Conservation (phyloP, 495 filamentous ascomycete species). For the Hyaloscypha variabilis region DNA sequence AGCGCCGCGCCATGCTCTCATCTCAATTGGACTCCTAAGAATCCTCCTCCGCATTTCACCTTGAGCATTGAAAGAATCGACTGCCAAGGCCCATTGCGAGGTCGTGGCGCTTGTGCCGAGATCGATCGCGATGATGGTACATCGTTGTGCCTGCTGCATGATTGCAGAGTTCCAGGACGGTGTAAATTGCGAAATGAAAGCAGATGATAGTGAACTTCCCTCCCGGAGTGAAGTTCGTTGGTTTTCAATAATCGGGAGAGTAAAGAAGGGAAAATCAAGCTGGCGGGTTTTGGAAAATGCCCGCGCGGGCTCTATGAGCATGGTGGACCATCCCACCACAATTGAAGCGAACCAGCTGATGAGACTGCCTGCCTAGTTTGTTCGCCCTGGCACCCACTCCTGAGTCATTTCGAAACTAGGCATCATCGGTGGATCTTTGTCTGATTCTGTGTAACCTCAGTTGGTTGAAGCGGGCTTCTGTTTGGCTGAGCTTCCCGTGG, state of each 20-base stretch:
- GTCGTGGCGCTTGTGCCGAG: conserved; percentile 13
- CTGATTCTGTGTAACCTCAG: conserved; percentile 2
- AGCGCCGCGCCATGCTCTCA: conserved; percentile 9
- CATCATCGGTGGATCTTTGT: not conserved
- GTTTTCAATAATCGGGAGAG: too few relatives aligned
- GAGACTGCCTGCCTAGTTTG: not conserved
- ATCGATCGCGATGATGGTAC: conserved; percentile 10
- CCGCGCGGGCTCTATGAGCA: conserved; percentile 2
- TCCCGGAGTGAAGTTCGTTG: too few relatives aligned
- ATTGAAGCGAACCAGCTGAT: not conserved
- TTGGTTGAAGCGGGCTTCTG: conserved; percentile 7
- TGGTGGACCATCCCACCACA: not conserved
- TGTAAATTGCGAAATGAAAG: not conserved
- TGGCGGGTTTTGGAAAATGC: conserved; percentile 1
- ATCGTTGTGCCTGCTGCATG: not conserved
- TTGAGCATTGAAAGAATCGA: conserved; percentile 1
- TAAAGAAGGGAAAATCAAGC: not conserved
- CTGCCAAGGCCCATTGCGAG: not conserved
- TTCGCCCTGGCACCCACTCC: not conserved
- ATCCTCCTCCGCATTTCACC: not conserved
- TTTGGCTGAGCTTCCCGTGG: not conserved
- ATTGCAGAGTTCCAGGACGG: not conserved
- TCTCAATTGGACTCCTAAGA: not conserved
- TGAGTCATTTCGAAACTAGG: conserved; percentile 3
- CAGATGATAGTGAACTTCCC: too few relatives aligned